These are phyloP conservation scores for Scleroderma citrinum DNA, from an alignment of 768 basidiomycete species.

Conservation along the genomic window DNA sequence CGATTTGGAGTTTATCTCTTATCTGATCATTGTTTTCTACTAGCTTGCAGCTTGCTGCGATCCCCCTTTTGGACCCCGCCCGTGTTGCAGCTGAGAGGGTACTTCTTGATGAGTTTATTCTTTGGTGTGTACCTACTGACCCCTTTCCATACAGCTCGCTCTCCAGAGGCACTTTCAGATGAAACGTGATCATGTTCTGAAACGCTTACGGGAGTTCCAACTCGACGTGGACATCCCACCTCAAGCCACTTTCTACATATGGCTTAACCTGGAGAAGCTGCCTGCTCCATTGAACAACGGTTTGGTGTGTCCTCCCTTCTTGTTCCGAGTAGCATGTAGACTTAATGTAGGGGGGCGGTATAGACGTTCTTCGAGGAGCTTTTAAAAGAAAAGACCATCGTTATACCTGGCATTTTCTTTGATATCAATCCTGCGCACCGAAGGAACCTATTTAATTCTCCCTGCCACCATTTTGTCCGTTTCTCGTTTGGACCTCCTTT, in stretches of 20 bases:
- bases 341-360: slow-evolving; percentile 2
- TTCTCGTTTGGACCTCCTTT: slow-evolving; percentile 83
- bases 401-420: slow-evolving; percentile 89
- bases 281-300: slow-evolving; percentile 85
- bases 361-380: slow-evolving; percentile 93
- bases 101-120: neutral
- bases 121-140: neutral
- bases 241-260: slow-evolving; percentile 86
- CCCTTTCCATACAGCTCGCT: slow-evolving; percentile 43
- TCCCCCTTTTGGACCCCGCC: slow-evolving; percentile 71
- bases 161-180: slow-evolving; percentile 87
- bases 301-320: slow-evolving; percentile 41
- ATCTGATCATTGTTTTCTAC: neutral
- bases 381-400: slow-evolving; percentile 84
- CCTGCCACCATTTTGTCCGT: slow-evolving; percentile 87
- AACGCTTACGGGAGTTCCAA: slow-evolving; percentile 70
- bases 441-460: slow-evolving; percentile 83
- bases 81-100: slow-evolving; percentile 69
- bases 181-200: slow-evolving; percentile 87
- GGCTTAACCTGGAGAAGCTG: slow-evolving; percentile 80
- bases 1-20: neutral
- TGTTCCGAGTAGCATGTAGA: neutral
- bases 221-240: slow-evolving; percentile 76
- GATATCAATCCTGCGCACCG: slow-evolving; percentile 75
- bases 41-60: slow-evolving; percentile 82